These are phyloP conservation scores for Tetratostichococcus sp. DNA, from an alignment of 139 green algal genomes.

Conservation along the genomic window DNA sequence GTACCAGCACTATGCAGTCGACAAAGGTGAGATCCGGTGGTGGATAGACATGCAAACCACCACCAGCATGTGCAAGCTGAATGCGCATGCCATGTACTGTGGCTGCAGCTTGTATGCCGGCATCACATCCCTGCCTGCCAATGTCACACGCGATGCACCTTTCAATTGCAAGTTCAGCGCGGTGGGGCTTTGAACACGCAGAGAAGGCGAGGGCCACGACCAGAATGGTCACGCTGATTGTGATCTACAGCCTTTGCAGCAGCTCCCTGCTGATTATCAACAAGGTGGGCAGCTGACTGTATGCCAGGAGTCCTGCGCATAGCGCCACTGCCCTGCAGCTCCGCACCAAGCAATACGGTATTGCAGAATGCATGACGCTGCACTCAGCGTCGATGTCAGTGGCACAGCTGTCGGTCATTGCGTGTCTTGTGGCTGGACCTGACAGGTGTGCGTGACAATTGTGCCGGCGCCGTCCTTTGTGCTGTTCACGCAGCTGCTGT, in stretches of 20 bases:
- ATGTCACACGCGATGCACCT: no score
- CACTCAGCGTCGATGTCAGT: no score
- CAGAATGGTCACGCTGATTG: slow-evolving; percentile 1
- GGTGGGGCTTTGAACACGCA: neutral
- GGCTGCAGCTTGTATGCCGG: no score
- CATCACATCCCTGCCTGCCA: no score
- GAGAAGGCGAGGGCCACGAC: neutral
- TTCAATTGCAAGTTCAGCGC: no score
- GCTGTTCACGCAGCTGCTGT: slow-evolving; percentile 40
- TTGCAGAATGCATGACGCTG: no score
- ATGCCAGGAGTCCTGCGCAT: no score
- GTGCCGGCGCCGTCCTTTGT: slow-evolving; percentile 44
- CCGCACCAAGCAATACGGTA: no score
- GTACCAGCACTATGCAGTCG: neutral
- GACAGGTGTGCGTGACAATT: slow-evolving; percentile 25
- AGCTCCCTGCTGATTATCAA: slow-evolving; percentile 58
- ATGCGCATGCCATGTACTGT: no score
- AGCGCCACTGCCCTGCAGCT: no score
- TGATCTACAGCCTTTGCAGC: slow-evolving; percentile 40
- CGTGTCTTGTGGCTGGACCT: neutral
- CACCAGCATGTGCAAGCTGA: neutral
- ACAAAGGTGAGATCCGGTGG: neutral
- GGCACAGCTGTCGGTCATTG: neutral
- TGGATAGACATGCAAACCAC: no score
- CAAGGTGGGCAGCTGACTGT: slow-evolving; percentile 27